These are phyloP conservation scores for Chondrus crispus DNA, from an alignment of 23 red algal genomes.

Conservation along the genomic window DNA sequence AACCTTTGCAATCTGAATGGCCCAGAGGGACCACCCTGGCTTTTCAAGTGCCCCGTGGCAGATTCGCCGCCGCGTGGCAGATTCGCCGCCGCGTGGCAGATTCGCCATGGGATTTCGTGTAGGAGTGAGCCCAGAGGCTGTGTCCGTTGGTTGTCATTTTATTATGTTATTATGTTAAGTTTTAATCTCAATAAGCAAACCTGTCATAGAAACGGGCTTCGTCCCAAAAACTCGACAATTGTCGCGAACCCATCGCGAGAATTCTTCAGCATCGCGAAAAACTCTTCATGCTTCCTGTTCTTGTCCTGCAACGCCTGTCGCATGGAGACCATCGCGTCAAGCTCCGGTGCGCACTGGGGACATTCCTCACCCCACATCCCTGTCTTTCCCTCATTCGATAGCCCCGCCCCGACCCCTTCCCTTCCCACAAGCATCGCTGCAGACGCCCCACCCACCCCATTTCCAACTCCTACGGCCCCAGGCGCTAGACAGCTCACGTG, in stretches of 20 bases:
- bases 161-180: too few relatives aligned
- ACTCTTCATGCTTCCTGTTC: conserved; percentile 56
- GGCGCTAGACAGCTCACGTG: conserved; percentile 57
- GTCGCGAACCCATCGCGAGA: conserved; percentile 55
- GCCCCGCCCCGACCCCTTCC: background rate
- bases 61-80: too few relatives aligned
- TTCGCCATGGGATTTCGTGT: too few relatives aligned
- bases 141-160: too few relatives aligned
- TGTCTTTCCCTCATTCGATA: background rate
- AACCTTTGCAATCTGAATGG: too few relatives aligned
- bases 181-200: too few relatives aligned
- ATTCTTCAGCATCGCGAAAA: conserved; percentile 32
- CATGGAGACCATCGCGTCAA: conserved; percentile 57
- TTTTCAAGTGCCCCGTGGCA: too few relatives aligned
- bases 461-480: conserved; percentile 15
- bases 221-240: conserved; percentile 50
- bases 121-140: too few relatives aligned
- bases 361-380: conserved; percentile 58
- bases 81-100: too few relatives aligned
- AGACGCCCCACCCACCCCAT: background rate
- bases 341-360: conserved; percentile 46
- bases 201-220: conserved; percentile 46
- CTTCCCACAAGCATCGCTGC: background rate
- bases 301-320: conserved; percentile 56
- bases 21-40: too few relatives aligned